These are phyloP conservation scores for Colletotrichum navitas DNA, from an alignment of 2,329 filamentous ascomycete species.

Conservation along the genomic window DNA sequence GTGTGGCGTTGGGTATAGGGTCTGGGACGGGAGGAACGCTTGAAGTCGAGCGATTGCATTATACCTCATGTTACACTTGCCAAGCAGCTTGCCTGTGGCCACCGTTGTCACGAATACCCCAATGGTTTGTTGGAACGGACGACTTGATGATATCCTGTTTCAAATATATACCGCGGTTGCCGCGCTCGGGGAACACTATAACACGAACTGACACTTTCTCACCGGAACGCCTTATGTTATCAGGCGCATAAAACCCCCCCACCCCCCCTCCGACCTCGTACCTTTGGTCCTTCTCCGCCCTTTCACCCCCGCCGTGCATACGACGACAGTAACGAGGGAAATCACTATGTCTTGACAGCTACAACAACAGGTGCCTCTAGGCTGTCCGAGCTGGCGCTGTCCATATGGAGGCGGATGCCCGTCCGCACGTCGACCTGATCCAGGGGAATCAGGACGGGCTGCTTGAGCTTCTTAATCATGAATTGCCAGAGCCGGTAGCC, in stretches of 20 bases:
- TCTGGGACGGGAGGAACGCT: conserved; percentile 15
- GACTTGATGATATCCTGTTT: conserved; percentile 1
- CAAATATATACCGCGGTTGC: neutral
- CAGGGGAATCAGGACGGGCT: conserved; percentile 44
- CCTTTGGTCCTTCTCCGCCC: neutral
- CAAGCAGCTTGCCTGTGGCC: conserved; percentile 28
- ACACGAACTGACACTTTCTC: neutral
- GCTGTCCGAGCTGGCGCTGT: conserved; percentile 20
- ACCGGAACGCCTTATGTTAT: neutral
- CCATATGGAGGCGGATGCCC: conserved; percentile 36
- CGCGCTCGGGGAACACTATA: neutral
- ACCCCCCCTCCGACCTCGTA: too few relatives aligned
- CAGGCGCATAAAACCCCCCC: neutral
- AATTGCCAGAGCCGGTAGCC: conserved; percentile 45
- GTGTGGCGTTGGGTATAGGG: conserved; percentile 33
- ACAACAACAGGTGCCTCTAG: conserved; percentile 3
- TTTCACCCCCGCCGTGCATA: neutral
- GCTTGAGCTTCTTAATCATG: conserved; percentile 23
- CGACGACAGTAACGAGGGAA: neutral
- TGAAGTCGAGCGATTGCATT: conserved; percentile 27
- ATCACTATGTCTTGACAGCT: conserved; percentile 7
- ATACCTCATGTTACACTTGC: conserved; percentile 35
- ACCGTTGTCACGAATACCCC: conserved; percentile 30
- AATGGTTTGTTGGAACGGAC: conserved; percentile 16
- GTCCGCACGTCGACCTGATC: conserved; percentile 46